Evolutionary conservation across 2,329 filamentous ascomycete species (phyloP), one percentile per base, ranked within the genome.

Genomic region (Bipolaris gigantea): DNA sequence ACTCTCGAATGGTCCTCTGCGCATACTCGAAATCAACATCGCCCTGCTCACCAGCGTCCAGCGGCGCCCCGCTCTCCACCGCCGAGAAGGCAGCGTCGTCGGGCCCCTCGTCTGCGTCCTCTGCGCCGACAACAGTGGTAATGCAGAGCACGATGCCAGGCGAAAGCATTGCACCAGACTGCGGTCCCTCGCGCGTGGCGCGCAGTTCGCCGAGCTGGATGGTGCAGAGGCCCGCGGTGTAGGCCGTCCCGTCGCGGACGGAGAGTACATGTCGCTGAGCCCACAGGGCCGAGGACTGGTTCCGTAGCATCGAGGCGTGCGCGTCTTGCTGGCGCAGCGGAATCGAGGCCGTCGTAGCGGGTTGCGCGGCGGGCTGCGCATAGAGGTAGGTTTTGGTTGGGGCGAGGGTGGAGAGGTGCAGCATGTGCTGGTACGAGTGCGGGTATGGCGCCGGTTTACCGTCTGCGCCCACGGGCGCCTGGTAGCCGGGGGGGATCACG

Each of bases 101-200:
- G 21, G 27, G 4, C 11, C 36, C 43, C 11, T 60, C 54, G 3
- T 61, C 60, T 0, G 44, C 33, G 9, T 38, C 48, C 7, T 50
- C 55, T n/a, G 44, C 52, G 1, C 62, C 64, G 11, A 55, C 48
- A 0, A 34, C 11, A 6, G 63, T 66, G 11, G 56, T 61, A 5
- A 73, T 66, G 34, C 66, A 72, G 9, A 73, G 63, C 0, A 72
- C 58, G 7, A 72, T 59, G 0, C 66, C 70, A 0, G 70, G 68
- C 13, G 65, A 68, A 5, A 50, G 56, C 15, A 60, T 19, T 0
- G 56, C 52, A 4, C 50, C 57, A 2, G 60, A 56, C 27, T 66
- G 62, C 0, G 58, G 53, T 0, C 64, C 66, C 32, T 65, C 57
- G 0, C 69, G 54, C 15, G 56, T 51, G 3, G 61, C 57, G 2